Percentiles rank a stretch among this genome's conserved stretches.
Evolutionary conservation across 2,329 filamentous ascomycete species (phyloP).

Genomic region (Thelonectria rubi): DNA sequence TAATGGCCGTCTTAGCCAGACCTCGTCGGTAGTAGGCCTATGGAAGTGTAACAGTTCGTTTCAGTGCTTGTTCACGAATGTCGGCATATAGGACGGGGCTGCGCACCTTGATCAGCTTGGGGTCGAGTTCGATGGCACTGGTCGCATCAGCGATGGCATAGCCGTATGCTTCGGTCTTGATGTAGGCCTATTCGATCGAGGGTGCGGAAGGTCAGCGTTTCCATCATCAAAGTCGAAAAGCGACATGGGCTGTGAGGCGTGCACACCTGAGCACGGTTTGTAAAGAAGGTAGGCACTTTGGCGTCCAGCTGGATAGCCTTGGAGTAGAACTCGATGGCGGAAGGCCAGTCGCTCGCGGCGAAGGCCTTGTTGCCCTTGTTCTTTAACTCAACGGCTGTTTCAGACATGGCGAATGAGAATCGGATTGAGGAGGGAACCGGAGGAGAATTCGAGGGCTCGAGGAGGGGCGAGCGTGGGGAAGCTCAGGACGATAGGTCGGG

Average conservation of each 20-base stretch:
- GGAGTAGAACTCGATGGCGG: conserved; percentile 83
- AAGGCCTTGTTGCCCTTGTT: conserved; percentile 96
- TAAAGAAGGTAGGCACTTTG: conserved; percentile 88
- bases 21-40: conserved; percentile 95
- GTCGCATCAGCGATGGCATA: conserved; percentile 91
- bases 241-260: background rate
- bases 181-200: conserved; percentile 73
- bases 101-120: conserved; percentile 84
- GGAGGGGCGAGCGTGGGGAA: conserved; percentile 20
- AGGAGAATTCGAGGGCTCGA: conserved; percentile 8
- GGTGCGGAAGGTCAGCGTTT: conserved; percentile 54
- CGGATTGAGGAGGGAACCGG: conserved; percentile 19
- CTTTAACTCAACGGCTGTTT: conserved; percentile 85
- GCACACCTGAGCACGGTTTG: conserved; percentile 91
- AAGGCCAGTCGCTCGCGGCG: conserved; percentile 83
- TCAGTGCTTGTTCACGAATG: conserved; percentile 13
- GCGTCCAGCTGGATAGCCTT: conserved; percentile 87
- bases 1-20: conserved; percentile 88
- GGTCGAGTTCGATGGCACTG: conserved; percentile 89
- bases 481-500: conserved; percentile 25
- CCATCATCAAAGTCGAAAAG: conserved; percentile 35
- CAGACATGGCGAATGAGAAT: conserved; percentile 49
- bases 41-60: conserved; percentile 18
- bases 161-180: conserved; percentile 95
- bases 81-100: conserved; percentile 2